Base-by-base conservation (phyloP, 164 flowering plant genomes). In the Berberis vulgaris region DNA sequence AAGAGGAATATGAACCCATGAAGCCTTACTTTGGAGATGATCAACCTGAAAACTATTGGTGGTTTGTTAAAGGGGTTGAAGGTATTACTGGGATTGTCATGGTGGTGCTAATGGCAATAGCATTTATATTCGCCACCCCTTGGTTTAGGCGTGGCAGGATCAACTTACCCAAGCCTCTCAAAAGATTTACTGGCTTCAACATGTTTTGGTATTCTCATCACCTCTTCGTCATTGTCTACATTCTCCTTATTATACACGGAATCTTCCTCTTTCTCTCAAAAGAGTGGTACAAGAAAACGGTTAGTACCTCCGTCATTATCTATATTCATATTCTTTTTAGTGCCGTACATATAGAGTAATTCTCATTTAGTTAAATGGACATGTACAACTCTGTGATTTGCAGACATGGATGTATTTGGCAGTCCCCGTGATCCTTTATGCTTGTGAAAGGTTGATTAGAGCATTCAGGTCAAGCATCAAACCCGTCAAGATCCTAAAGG, bases 401-500 rank as follows among this genome's bases (percentile, higher is more conserved):
- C 75, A 82, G 85, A 82, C 85, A 53, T 79, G 85, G 85, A 82
- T 82, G 83, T 82, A 82, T 50, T 47, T 82, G 65, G 71, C 76
- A 3, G 66, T 82, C 45, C 85, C 83, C 0, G 61, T 82, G 4
- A 5, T 45, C 12, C 73, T 82, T 6, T 82, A 82, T 41, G 79
- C 73, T 6, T 67, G 77, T n/a, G 85, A 82, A 60, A 76, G 85
- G 60, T 65, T 78, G 65, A 65, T 76, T 9, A 66, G 81, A 49
- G 83, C 83, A 6, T 78, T 79, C 38, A 73, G 83, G 61, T 79
- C 85, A 4, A 68, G 85, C 71, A 65, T 76, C 55, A 74, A 82
- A 67, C 72, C 78, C 2, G 83, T 82, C 11, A 74, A 78, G 67
- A 82, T 82, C 38, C 65, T 72, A 0, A 82, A 82, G 81, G 84